These are phyloP conservation scores for Paragyromitra xinjiangensis DNA, from an alignment of 495 filamentous ascomycete species.

Conservation along the genomic window DNA sequence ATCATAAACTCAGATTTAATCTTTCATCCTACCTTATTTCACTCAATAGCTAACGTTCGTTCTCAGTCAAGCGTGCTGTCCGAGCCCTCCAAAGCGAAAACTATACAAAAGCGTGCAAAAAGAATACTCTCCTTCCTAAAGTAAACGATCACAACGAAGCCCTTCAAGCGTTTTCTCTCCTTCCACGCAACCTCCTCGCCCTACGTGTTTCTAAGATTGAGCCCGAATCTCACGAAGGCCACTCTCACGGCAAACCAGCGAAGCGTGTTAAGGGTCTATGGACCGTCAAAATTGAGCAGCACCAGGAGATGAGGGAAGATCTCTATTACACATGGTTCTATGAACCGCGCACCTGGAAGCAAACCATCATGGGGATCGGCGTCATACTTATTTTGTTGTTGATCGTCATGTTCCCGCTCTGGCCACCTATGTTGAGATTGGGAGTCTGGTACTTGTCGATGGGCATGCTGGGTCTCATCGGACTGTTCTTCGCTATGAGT, in stretches of 20 bases:
- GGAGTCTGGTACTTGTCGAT: constrained; percentile 99
- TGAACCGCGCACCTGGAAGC: constrained; percentile 91
- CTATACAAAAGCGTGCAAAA: constrained; percentile 85
- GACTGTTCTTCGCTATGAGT: constrained; percentile 96
- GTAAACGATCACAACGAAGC: constrained; percentile 85
- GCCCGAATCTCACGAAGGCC: constrained; percentile 72
- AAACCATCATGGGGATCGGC: constrained; percentile 85
- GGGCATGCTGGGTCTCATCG: constrained; percentile 89
- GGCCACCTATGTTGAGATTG: constrained; percentile 88
- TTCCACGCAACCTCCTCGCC: constrained; percentile 93
- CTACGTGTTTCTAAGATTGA: constrained; percentile 89
- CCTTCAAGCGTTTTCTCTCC: constrained; percentile 92
- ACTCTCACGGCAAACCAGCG: constrained; percentile 72
- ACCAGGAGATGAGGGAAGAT: constrained; percentile 89
- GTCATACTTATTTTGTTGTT: constrained; percentile 83
- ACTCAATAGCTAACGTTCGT: constrained; percentile 21
- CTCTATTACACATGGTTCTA: constrained; percentile 98
- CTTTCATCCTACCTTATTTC: background rate
- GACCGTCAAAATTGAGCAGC: constrained; percentile 95
- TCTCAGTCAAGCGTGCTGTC: constrained; percentile 91
- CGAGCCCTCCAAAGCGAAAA: constrained; percentile 88
- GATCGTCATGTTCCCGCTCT: constrained; percentile 93
- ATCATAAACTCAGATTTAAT: constrained; percentile 30
- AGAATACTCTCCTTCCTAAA: constrained; percentile 87
- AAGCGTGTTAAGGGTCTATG: constrained; percentile 95